Evolutionary conservation across 2,329 filamentous ascomycete species (phyloP), one percentile per base, ranked within the genome.

Genomic region (Xylaria sp.): DNA sequence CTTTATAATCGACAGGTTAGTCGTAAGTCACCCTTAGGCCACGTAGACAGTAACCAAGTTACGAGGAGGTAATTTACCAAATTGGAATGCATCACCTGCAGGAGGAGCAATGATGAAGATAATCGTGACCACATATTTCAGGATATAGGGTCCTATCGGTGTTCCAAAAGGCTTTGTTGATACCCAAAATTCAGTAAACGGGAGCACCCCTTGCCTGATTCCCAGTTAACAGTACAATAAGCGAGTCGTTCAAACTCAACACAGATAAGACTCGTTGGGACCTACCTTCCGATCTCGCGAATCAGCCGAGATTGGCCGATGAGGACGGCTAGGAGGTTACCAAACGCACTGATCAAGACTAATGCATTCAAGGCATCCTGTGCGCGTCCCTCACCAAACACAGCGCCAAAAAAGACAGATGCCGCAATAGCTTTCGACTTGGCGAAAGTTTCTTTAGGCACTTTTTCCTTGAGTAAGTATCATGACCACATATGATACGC

Each of bases 21-120:
- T 7, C 1, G 54, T 75, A 65, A 75, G 70, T 39, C 49, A 10
- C 12, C 12, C 48, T 3, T 12, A 25, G 13, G 5, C 4, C 15
- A 43, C n/a, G 4, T 10, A 9, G n/a, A 20, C 23, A 7, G 7
- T 18, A 6, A 12, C 12, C 3, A n/a, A 10, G n/a, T 8, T 18
- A 10, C 2, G 2, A 15, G 20, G 13, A 18, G 18, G 15, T n/a
- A 10, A 59, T 78, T 43, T 75, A 84, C 86, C 80, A 73, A 91
- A 91, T 70, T 88, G 87, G 76, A 91, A 91, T 0, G 89, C 89
- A 74, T 91, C 88, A 1, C 89, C 89, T 0, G 88, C 86, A 0
- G 89, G 89, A 0, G 87, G 84, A 0, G 84, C 87, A 0, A 90
- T 72, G 43, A 90, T 90, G 85, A 90, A 88, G 46, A 90, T 71